These are phyloP conservation scores for Chaetomiaceae sp. DNA, from an alignment of 2,329 filamentous ascomycete species.

Conservation along the genomic window DNA sequence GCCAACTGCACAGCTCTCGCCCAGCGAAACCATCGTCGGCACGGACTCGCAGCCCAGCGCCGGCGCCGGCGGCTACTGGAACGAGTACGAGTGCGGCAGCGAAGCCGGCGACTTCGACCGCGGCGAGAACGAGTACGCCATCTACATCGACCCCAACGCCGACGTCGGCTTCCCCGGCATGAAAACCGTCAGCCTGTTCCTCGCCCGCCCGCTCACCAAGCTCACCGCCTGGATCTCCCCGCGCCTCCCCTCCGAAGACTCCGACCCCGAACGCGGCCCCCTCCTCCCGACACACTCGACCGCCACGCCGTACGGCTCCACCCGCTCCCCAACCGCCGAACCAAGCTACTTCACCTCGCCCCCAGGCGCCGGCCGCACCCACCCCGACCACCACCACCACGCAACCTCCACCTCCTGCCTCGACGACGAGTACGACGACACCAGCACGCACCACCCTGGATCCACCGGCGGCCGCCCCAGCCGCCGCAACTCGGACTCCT, in stretches of 20 bases:
- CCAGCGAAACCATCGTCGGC: slow-evolving; percentile 16
- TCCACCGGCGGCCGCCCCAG: slow-evolving; percentile 1
- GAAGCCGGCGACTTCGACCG: slow-evolving; percentile 51
- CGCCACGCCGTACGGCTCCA: slow-evolving; percentile 18
- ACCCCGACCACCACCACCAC: slow-evolving; percentile 30
- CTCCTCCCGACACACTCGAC: slow-evolving; percentile 26
- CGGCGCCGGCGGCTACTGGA: slow-evolving; percentile 79
- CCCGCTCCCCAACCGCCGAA: slow-evolving; percentile 9
- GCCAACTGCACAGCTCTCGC: slow-evolving; percentile 14
- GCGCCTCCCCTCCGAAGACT: slow-evolving; percentile 13
- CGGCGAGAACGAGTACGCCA: slow-evolving; percentile 52
- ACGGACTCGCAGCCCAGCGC: slow-evolving; percentile 26
- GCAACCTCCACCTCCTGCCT: too few species aligned
- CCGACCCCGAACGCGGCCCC: slow-evolving; percentile 22
- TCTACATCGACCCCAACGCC: slow-evolving; percentile 68
- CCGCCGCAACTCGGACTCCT: slow-evolving; percentile 12
- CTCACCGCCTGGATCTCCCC: slow-evolving; percentile 46
- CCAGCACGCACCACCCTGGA: too few species aligned
- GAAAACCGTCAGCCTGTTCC: slow-evolving; percentile 49
- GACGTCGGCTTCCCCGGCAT: slow-evolving; percentile 56
- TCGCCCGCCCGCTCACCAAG: slow-evolving; percentile 44
- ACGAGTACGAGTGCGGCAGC: slow-evolving; percentile 79
- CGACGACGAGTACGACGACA: slow-evolving; percentile 40
- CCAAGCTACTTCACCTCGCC: slow-evolving; percentile 24
- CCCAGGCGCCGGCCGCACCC: slow-evolving; percentile 28